Base-by-base conservation (phyloP, 495 filamentous ascomycete species). In the Annulohypoxylon maeteangense region DNA sequence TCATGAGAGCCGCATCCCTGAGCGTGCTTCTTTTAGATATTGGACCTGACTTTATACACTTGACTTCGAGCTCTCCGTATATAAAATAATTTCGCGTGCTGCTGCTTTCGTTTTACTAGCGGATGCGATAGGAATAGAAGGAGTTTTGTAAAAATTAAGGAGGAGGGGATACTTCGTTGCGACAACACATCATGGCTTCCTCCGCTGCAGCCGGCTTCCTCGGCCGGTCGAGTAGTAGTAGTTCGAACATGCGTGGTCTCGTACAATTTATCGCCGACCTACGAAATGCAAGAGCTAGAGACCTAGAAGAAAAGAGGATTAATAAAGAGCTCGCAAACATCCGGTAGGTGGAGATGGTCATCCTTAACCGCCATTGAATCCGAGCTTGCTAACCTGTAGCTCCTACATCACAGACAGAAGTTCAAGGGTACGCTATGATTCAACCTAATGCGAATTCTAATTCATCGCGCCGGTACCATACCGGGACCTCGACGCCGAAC, bases 321-420 rank as follows among this genome's bases (percentile, higher is more conserved):
- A 99, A 99, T 79, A 99, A 99, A 81, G 96, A 99, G 83, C 84
- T 98, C 76, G 96, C 96, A 76, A 99, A 99, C 75, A 98, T 99
- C 80, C 89, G 95, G 85, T 90, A 72, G n/a, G 80, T 74, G 44
- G 29, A 42, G 38, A 68, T 14, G 1, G 7, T 18, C 32, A 22
- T 56, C 32, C 34, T 27, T 22, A 55, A 50, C 18, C 40, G 58
- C 38, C 67, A 63, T 55, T 65, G 51, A 50, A 38, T 40, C 56
- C 7, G 23, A 18, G 4, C 7, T 57, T 70, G 68, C 72, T 81
- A 67, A 79, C 67, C 27, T 36, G 38, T 50, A 56, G 11, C 50
- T 65, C 20, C 27, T 54, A 50, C 65, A 56, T 67, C 27, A 62
- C 72, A 90, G 89, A 74, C 88, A 92, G 81, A 93, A 93, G 81